Conservation (phyloP, 73 alveolate species). For the Stentor coeruleus region DNA sequence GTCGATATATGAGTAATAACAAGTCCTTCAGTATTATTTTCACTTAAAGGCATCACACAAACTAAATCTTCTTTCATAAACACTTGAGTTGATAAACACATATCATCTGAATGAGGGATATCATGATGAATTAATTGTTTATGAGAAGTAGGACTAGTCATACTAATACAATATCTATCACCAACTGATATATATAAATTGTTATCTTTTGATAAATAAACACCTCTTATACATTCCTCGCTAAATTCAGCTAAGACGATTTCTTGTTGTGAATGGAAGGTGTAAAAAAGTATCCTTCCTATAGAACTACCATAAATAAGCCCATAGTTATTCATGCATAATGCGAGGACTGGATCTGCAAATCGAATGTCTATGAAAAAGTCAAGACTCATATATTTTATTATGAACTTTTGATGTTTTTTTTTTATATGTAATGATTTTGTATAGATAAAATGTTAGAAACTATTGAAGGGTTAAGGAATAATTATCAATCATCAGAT, state of each 20-base stretch:
- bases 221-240: slow-evolving; percentile 20
- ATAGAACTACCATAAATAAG: slow-evolving; percentile 9
- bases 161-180: background rate
- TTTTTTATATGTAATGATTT: too few relatives aligned
- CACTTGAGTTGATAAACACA: slow-evolving; percentile 10
- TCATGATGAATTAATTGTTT: background rate
- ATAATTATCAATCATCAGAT: too few relatives aligned
- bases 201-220: background rate
- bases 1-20: background rate
- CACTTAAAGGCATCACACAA: background rate
- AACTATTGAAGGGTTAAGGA: too few relatives aligned
- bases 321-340: background rate
- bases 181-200: background rate
- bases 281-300: background rate
- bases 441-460: too few relatives aligned
- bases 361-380: slow-evolving; percentile 17
- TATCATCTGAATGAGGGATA: background rate
- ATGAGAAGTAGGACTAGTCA: background rate
- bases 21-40: background rate
- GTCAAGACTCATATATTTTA: background rate
- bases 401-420: too few relatives aligned
- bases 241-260: background rate
- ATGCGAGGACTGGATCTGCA: slow-evolving; percentile 18
- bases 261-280: slow-evolving; percentile 10
- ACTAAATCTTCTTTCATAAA: background rate